Percentiles rank a stretch among this genome's conserved stretches.
phyloP scores from a whole-genome alignment of 1,284 basidiomycete genomes.

The Fereydounia khargensis region DNA sequence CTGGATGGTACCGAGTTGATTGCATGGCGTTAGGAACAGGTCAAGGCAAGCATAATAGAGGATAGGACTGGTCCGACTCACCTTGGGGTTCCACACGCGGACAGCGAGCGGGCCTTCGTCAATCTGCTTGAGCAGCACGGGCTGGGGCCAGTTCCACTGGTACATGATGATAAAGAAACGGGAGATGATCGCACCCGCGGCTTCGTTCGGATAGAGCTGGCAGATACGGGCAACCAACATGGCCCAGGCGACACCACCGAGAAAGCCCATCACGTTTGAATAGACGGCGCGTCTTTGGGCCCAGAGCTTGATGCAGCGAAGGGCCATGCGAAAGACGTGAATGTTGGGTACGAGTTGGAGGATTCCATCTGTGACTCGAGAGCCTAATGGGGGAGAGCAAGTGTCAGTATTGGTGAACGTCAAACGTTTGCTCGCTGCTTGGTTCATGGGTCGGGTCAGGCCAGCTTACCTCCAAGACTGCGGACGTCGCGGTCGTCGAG shows the following conservation, averaged over 20 bases:
- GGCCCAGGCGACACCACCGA: conserved; percentile 98
- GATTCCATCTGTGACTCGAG: conserved; percentile 94
- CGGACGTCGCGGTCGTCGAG: conserved; percentile 91
- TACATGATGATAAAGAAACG: conserved; percentile 96
- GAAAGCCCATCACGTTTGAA: conserved; percentile 95
- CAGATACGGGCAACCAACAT: conserved; percentile 98
- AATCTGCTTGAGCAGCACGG: conserved; percentile 85
- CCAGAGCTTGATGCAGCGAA: conserved; percentile 97
- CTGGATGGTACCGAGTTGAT: conserved; percentile 63
- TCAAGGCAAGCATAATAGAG: background rate
- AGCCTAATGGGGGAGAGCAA: conserved; percentile 66
- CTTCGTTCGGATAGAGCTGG: conserved; percentile 93
- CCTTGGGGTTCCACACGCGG: conserved; percentile 96
- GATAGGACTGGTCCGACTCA: conserved; percentile 56
- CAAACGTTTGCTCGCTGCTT: too few species aligned
- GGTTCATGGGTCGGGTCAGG: too few species aligned
- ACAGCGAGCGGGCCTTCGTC: conserved; percentile 91
- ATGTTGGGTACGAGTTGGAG: conserved; percentile 92
- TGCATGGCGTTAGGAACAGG: too few species aligned
- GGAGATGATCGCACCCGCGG: conserved; percentile 90
- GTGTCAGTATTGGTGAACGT: too few species aligned
- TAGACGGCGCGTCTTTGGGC: conserved; percentile 94
- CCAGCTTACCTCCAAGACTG: conserved; percentile 85
- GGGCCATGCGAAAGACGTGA: conserved; percentile 85
- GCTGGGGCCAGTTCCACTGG: conserved; percentile 98